These are phyloP conservation scores for Mentha longifolia DNA, from an alignment of 257 asterid species.

Conservation along the genomic window DNA sequence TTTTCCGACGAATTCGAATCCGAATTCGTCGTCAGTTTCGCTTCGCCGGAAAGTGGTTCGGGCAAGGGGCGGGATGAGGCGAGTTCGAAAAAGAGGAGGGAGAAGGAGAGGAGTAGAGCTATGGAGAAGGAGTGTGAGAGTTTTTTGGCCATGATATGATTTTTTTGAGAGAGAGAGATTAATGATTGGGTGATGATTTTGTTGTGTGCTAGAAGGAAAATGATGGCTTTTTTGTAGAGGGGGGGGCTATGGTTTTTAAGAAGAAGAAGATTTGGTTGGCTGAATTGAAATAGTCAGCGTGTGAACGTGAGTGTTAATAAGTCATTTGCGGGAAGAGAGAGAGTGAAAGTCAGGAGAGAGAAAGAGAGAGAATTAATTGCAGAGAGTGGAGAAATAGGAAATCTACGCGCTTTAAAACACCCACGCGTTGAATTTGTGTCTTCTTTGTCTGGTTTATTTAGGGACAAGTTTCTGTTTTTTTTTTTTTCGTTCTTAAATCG, in stretches of 20 bases:
- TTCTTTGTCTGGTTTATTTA: constrained; percentile 15
- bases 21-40: not conserved
- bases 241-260: too few relatives aligned
- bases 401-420: constrained; percentile 15
- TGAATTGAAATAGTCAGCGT: not conserved
- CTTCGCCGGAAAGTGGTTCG: not conserved
- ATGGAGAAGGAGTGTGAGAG: not conserved
- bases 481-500: not conserved
- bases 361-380: constrained; percentile 16
- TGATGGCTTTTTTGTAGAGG: not conserved
- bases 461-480: not conserved
- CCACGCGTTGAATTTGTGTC: constrained; percentile 15
- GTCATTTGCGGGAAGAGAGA: not conserved
- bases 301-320: constrained; percentile 7
- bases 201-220: constrained; percentile 7
- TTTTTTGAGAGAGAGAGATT: not conserved
- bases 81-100: constrained; percentile 2
- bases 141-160: constrained; percentile 27
- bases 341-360: too few relatives aligned
- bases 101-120: constrained; percentile 25
- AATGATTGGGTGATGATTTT: constrained; percentile 29
- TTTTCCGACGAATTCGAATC: not conserved
- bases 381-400: not conserved
- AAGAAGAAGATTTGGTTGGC: constrained; percentile 21
- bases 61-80: constrained; percentile 20